These are phyloP conservation scores for Licmophora abbreviata DNA, from an alignment of 108 stramenopile species.

Conservation along the genomic window DNA sequence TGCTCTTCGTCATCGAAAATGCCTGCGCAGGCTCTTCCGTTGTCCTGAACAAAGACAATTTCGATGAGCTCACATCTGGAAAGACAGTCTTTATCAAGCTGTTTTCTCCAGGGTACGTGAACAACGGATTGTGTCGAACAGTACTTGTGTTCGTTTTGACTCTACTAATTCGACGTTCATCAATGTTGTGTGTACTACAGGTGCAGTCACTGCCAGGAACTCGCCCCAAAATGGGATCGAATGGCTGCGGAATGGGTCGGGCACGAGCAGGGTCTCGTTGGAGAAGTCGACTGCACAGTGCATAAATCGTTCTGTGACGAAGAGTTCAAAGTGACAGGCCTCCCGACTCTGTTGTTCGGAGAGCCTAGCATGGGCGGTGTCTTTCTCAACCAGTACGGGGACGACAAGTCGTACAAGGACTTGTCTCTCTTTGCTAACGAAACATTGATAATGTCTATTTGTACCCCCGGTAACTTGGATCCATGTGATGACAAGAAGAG, in stretches of 20 bases:
- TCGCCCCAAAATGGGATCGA: conserved; percentile 3
- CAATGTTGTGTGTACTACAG: neutral
- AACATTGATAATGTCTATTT: conserved; percentile 26
- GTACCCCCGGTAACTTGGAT: conserved; percentile 36
- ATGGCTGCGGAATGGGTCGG: neutral
- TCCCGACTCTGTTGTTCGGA: conserved; percentile 49
- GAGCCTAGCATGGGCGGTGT: conserved; percentile 33
- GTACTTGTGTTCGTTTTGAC: neutral
- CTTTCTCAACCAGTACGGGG: conserved; percentile 44
- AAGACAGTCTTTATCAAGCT: conserved; percentile 80
- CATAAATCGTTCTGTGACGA: conserved; percentile 13
- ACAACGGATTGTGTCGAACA: neutral
- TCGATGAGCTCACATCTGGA: conserved; percentile 37
- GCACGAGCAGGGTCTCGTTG: conserved; percentile 11
- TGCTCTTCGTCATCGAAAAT: no score
- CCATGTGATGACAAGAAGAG: conserved; percentile 37
- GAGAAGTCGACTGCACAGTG: conserved; percentile 29
- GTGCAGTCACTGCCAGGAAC: conserved; percentile 5
- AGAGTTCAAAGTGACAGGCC: conserved; percentile 31
- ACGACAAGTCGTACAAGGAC: conserved; percentile 27
- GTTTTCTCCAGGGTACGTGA: conserved; percentile 61
- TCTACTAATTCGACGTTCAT: neutral
- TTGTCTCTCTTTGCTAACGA: conserved; percentile 36
- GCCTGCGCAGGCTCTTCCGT: no score
- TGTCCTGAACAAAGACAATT: conserved; percentile 65